phyloP scores from a whole-genome alignment of 257 asterid genomes.

The Nicotiana otophora region DNA sequence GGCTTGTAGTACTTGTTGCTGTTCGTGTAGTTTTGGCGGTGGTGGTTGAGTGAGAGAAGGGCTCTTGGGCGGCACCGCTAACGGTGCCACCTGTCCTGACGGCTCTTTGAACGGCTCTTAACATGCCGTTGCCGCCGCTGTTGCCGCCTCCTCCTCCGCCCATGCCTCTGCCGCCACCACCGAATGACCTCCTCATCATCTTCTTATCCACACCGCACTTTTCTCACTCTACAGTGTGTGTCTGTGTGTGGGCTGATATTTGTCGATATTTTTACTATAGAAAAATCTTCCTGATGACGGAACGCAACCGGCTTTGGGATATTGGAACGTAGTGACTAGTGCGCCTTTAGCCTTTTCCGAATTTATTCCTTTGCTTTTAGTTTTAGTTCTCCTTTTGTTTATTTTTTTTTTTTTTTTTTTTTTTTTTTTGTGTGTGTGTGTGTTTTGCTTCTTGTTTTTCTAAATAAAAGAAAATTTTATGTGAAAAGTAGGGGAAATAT shows the following conservation, averaged over 20 bases:
- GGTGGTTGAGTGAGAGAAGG: conserved; percentile 26
- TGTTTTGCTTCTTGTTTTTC: no score
- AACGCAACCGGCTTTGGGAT: conserved; percentile 7
- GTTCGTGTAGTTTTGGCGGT: not conserved
- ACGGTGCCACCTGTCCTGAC: conserved; percentile 36
- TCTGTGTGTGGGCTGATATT: not conserved
- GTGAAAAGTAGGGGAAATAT: no score
- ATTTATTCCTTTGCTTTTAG: not conserved
- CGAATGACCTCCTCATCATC: conserved; percentile 44
- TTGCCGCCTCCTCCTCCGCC: conserved; percentile 20
- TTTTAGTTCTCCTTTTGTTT: no score
- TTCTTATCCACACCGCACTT: conserved; percentile 21
- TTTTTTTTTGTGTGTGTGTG: no score
- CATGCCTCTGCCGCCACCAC: conserved; percentile 32
- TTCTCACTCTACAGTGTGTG: not conserved
- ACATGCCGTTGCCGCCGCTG: conserved; percentile 32
- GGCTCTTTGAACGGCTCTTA: conserved; percentile 45
- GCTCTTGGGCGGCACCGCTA: conserved; percentile 31
- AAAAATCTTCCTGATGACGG: conserved; percentile 4
- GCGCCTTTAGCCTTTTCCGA: not conserved
- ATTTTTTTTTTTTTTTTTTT: no score
- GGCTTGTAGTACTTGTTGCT: not conserved
- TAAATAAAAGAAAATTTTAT: no score
- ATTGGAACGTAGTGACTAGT: conserved; percentile 14
- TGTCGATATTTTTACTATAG: conserved; percentile 3